phyloP scores from a whole-genome alignment of 805 yeast species.

The Candida michaelii region DNA sequence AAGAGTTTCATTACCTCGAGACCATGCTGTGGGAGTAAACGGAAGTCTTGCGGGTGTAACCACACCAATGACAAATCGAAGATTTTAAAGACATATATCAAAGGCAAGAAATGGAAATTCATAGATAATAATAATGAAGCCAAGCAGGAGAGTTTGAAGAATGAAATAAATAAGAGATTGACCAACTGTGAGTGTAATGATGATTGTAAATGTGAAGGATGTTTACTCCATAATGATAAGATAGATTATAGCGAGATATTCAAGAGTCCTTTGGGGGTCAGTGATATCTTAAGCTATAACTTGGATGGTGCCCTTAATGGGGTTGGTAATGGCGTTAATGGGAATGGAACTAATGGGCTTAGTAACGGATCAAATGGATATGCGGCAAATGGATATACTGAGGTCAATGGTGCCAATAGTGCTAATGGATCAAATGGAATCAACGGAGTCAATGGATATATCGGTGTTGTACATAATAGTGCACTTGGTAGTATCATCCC shows the following conservation, averaged over 20 bases:
- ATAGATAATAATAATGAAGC: conserved; percentile 17
- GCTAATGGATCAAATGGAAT: neutral
- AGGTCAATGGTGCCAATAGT: neutral
- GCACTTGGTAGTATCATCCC: no score
- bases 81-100: conserved; percentile 33
- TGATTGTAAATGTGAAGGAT: conserved; percentile 37
- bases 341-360: neutral
- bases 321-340: neutral
- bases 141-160: conserved; percentile 12
- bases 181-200: conserved; percentile 34
- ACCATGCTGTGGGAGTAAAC: conserved; percentile 28
- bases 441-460: neutral
- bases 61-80: conserved; percentile 33
- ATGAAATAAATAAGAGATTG: conserved; percentile 12
- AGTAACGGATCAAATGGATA: no score
- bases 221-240: conserved; percentile 32
- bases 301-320: neutral
- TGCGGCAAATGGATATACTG: no score
- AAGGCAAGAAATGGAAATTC: conserved; percentile 17
- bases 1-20: conserved; percentile 36
- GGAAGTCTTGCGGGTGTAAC: conserved; percentile 32
- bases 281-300: neutral
- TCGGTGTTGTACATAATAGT: neutral
- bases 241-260: conserved; percentile 8
- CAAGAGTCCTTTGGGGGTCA: neutral